These are phyloP conservation scores for Boletus hoseneyae DNA, from an alignment of 1,284 basidiomycete species.

Conservation along the genomic window DNA sequence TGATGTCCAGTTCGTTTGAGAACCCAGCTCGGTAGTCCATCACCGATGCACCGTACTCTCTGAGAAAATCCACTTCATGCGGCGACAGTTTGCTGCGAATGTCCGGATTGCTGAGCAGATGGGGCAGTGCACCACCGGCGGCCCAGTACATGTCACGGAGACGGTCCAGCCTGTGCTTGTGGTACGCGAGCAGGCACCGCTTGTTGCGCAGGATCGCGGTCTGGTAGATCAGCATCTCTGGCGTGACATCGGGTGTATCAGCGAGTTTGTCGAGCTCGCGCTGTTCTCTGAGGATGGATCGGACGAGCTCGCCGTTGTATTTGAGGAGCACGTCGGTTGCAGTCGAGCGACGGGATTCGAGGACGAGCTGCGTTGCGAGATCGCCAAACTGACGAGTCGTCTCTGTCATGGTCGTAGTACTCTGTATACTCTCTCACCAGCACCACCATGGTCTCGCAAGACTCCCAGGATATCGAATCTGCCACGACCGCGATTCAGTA, in stretches of 20 bases:
- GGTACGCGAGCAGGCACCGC: constrained; percentile 90
- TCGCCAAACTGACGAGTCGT: constrained; percentile 68
- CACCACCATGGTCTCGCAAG: constrained; percentile 30
- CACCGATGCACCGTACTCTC: constrained; percentile 77
- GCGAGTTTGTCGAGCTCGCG: constrained; percentile 76
- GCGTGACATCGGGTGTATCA: constrained; percentile 47
- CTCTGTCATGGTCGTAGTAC: constrained; percentile 17
- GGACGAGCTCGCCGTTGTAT: constrained; percentile 88
- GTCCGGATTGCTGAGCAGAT: constrained; percentile 76
- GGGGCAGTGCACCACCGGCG: constrained; percentile 87
- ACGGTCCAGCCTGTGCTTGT: constrained; percentile 77
- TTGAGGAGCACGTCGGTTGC: constrained; percentile 83
- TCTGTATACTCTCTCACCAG: constrained; percentile 1
- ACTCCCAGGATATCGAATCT: constrained; percentile 50
- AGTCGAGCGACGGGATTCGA: constrained; percentile 81
- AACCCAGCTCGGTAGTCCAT: constrained; percentile 86
- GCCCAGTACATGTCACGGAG: constrained; percentile 88
- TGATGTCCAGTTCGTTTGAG: constrained; percentile 82
- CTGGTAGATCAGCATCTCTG: constrained; percentile 82
- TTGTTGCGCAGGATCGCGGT: constrained; percentile 89
- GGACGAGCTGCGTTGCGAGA: constrained; percentile 83
- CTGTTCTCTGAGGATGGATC: constrained; percentile 86
- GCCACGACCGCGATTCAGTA: constrained; percentile 51
- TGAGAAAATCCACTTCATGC: constrained; percentile 88
- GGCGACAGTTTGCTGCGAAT: constrained; percentile 79